Conservation (phyloP, 345 rosid species). For the Stellera chamaejasme region DNA sequence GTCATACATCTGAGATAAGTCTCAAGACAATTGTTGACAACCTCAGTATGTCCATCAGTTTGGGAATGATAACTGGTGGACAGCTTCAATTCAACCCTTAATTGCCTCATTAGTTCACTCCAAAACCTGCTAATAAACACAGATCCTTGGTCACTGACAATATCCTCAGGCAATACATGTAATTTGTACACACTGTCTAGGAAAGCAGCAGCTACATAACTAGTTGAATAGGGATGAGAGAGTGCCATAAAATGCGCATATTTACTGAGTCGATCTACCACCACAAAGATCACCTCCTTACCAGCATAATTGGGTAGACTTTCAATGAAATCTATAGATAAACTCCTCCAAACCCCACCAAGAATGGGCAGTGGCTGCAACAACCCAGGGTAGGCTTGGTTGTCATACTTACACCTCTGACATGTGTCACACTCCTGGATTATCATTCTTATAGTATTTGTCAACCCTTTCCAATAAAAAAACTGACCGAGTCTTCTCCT, state of each 20-base stretch:
- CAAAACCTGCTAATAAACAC: neutral
- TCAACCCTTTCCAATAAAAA: neutral
- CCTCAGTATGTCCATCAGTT: neutral
- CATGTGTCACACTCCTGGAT: neutral
- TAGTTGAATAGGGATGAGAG: neutral
- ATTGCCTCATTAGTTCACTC: neutral
- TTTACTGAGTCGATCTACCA: neutral
- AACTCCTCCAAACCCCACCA: neutral
- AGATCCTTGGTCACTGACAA: neutral
- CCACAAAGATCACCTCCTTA: neutral
- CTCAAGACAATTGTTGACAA: too few relatives aligned
- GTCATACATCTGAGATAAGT: too few relatives aligned
- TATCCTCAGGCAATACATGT: neutral
- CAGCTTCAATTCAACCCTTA: neutral
- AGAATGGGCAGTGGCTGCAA: neutral
- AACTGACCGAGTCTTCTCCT: neutral
- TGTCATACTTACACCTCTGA: neutral
- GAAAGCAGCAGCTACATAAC: neutral
- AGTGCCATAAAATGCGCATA: neutral
- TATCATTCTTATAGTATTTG: neutral
- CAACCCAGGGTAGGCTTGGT: neutral
- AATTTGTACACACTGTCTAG: neutral
- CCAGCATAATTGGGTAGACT: neutral
- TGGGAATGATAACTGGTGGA: neutral
- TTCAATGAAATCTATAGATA: constrained; percentile 3